phyloP scores from a whole-genome alignment of 2,329 filamentous ascomycete species.

The Grosmannia clavigera region DNA sequence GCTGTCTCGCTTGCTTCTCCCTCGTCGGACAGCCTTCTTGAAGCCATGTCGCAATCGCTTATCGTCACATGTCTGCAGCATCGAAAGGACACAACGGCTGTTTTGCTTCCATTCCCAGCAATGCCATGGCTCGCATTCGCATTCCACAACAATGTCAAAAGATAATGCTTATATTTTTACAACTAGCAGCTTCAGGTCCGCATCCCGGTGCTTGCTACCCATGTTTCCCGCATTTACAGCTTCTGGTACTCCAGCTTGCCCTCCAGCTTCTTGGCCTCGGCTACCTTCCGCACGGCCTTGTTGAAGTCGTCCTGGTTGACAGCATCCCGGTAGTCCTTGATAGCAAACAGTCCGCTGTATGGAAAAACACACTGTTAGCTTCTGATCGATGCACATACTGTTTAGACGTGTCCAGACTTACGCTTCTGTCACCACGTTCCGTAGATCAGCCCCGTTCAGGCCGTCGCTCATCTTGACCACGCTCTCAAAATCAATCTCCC shows the following conservation, averaged over 20 bases:
- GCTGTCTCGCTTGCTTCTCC: neutral
- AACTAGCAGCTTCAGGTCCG: neutral
- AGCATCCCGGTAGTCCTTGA: slow-evolving; percentile 93
- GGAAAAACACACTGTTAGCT: neutral
- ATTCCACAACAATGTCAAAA: neutral
- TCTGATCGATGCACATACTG: neutral
- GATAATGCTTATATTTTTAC: neutral
- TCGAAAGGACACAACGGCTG: neutral
- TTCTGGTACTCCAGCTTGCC: slow-evolving; percentile 98
- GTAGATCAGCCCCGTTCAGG: slow-evolving; percentile 90
- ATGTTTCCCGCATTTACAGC: slow-evolving; percentile 39
- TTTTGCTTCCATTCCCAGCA: neutral
- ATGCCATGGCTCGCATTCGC: neutral
- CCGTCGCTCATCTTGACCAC: slow-evolving; percentile 99
- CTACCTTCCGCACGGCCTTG: slow-evolving; percentile 95
- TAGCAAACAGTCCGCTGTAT: slow-evolving; percentile 77
- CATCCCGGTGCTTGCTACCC: neutral
- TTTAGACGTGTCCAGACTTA: slow-evolving; percentile 41
- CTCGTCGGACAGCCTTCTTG: neutral
- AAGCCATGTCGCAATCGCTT: neutral
- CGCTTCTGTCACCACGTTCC: slow-evolving; percentile 98
- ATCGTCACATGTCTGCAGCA: neutral
- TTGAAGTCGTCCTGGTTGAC: slow-evolving; percentile 99
- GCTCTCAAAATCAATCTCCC: slow-evolving; percentile 96
- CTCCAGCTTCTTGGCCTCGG: slow-evolving; percentile 95